These are phyloP conservation scores for Paspalum vaginatum DNA, from an alignment of 176 grass and related monocot species.

Conservation along the genomic window DNA sequence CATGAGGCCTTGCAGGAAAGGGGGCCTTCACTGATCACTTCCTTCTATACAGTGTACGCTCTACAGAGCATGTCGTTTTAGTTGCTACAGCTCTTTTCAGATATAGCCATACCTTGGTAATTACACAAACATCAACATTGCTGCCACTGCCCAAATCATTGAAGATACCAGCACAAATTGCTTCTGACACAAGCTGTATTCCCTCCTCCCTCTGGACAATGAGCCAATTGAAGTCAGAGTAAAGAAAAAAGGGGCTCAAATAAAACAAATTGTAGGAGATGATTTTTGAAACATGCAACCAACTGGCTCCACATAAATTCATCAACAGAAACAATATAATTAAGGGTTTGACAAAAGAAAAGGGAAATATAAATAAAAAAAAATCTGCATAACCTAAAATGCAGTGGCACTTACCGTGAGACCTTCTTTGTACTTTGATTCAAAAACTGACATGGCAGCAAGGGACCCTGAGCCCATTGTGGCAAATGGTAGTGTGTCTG, in stretches of 20 bases:
- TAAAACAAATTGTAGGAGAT: neutral
- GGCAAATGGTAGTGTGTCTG: conserved; percentile 71
- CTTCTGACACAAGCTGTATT: conserved; percentile 61
- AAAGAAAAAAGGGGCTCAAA: neutral
- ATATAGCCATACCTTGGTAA: conserved; percentile 49
- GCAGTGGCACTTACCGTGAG: conserved; percentile 51
- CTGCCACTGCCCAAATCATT: conserved; percentile 78
- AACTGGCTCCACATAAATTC: neutral
- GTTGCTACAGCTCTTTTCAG: neutral
- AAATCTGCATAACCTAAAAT: neutral
- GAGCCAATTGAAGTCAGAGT: neutral
- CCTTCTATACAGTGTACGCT: neutral
- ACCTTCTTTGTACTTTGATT: conserved; percentile 72
- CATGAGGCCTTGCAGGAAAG: neutral
- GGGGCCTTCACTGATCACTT: neutral
- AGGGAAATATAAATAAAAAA: neutral
- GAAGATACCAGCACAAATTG: conserved; percentile 70
- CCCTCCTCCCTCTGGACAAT: conserved; percentile 56
- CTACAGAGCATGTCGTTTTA: neutral
- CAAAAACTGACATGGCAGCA: conserved; percentile 71
- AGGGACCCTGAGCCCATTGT: conserved; percentile 77
- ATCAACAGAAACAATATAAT: neutral
- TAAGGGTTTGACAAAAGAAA: neutral
- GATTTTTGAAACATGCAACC: neutral
- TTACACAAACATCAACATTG: conserved; percentile 72